These are phyloP conservation scores for Cryptosporidium viatorum DNA, from an alignment of 169 alveolate genomes.

Conservation along the genomic window DNA sequence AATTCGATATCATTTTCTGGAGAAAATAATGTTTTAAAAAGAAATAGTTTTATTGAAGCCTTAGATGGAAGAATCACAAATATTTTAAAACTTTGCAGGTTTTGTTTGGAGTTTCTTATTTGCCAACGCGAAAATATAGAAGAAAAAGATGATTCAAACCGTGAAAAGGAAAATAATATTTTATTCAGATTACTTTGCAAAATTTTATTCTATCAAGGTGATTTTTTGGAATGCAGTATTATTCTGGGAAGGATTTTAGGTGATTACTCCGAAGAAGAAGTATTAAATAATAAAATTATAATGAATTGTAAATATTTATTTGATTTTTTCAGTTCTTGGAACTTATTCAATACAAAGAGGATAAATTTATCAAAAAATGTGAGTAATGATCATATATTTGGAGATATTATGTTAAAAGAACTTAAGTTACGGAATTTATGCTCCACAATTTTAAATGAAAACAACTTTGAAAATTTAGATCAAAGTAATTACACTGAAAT, in stretches of 20 bases:
- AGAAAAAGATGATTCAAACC: background rate
- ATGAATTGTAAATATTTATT: background rate
- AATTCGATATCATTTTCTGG: background rate
- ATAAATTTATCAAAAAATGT: background rate
- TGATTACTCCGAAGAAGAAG: background rate
- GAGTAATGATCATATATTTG: background rate
- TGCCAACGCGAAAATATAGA: background rate
- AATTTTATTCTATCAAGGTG: conserved; percentile 51
- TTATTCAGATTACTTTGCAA: conserved; percentile 16
- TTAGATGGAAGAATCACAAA: conserved; percentile 33
- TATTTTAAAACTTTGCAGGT: conserved; percentile 44
- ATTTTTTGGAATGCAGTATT: conserved; percentile 32
- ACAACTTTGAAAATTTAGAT: background rate
- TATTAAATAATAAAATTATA: background rate
- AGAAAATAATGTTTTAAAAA: background rate
- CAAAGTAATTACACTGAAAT: background rate
- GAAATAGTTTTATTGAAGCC: background rate
- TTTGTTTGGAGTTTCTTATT: conserved; percentile 55
- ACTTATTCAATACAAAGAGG: background rate
- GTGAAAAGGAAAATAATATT: background rate
- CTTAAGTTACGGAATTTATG: conserved; percentile 1
- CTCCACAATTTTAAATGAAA: background rate
- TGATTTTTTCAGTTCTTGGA: conserved; percentile 32
- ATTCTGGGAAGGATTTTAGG: background rate
- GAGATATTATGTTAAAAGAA: conserved; percentile 17